Conservation (phyloP, 2,329 filamentous ascomycete genomes). For the Sclerotinia spermophila region DNA sequence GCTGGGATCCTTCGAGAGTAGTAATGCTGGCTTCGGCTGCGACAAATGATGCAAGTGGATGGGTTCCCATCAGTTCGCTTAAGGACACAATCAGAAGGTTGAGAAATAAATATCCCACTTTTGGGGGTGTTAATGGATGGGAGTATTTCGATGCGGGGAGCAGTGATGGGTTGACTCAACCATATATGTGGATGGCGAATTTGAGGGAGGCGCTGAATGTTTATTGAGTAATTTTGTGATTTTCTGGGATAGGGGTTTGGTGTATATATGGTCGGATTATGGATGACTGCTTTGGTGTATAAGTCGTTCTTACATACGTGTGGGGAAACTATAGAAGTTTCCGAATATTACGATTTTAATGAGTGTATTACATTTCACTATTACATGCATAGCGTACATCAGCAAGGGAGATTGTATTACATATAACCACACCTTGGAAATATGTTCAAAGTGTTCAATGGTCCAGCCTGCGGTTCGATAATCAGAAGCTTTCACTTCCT, state of each 20-base stretch:
- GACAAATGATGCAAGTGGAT: conserved; percentile 20
- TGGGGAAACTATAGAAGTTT: no score
- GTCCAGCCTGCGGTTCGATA: no score
- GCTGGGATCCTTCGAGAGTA: conserved; percentile 20
- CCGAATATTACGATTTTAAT: neutral
- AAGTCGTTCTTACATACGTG: neutral
- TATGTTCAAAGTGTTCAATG: no score
- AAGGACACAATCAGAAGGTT: conserved; percentile 38
- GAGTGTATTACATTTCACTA: neutral
- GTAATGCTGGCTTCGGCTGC: conserved; percentile 16
- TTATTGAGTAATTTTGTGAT: neutral
- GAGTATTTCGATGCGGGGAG: conserved; percentile 52
- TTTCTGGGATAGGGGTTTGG: neutral
- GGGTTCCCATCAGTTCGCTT: conserved; percentile 4
- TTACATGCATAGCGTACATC: no score
- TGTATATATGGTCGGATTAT: neutral
- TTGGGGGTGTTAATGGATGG: conserved; percentile 43
- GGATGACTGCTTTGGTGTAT: neutral
- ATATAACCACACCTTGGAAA: no score
- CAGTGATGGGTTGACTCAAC: conserved; percentile 50
- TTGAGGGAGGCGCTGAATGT: conserved; percentile 15
- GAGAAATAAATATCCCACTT: conserved; percentile 18
- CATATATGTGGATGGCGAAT: conserved; percentile 20
- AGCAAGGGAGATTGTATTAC: no score
- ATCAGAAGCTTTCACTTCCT: no score